Evolutionary conservation across 768 basidiomycete genomes (phyloP).

Genomic region (Gloeopeniophorella convolvens): DNA sequence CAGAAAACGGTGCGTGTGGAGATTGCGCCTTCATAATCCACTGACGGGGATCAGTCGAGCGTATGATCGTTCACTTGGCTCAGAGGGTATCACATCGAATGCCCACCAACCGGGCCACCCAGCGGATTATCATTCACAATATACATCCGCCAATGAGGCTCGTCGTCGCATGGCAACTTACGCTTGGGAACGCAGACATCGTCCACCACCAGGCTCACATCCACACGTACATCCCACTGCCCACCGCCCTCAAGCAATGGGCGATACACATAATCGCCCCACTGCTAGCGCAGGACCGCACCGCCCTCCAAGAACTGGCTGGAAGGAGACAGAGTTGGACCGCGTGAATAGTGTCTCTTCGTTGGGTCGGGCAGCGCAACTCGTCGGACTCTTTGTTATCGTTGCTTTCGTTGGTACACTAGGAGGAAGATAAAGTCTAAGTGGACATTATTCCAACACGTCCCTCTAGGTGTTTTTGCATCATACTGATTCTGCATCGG

Average conservation of each 20-base stretch:
- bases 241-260: background rate
- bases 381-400: conserved; percentile 14
- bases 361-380: conserved; percentile 16
- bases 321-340: conserved; percentile 16
- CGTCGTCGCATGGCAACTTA: conserved; percentile 32
- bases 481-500: background rate
- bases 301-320: conserved; percentile 12
- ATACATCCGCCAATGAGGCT: conserved; percentile 25
- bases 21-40: background rate
- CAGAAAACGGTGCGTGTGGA: conserved; percentile 33
- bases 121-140: conserved; percentile 12
- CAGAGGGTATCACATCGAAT: background rate
- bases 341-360: conserved; percentile 14
- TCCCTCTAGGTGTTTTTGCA: background rate
- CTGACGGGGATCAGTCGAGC: conserved; percentile 24
- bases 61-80: conserved; percentile 29
- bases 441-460: background rate
- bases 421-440: conserved; percentile 5
- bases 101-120: conserved; percentile 2
- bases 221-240: background rate
- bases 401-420: conserved; percentile 14
- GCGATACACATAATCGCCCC: background rate
- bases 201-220: conserved; percentile 15
- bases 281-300: background rate
- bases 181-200: conserved; percentile 30